These are phyloP conservation scores for Mycena floridula DNA, from an alignment of 768 basidiomycete species.

Conservation along the genomic window DNA sequence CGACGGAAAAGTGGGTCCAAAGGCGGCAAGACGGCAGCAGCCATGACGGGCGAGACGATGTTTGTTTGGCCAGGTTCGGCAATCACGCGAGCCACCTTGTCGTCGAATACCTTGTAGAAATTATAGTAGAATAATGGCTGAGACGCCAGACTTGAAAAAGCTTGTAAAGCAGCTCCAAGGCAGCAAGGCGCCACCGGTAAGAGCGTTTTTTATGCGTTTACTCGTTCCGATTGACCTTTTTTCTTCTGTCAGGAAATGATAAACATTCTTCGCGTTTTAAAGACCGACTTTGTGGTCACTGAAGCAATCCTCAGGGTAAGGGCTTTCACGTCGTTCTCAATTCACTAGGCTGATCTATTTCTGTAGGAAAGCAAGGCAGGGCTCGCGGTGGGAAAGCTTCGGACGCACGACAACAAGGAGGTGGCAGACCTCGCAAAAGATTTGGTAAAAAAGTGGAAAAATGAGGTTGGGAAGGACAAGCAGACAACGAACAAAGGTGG, in stretches of 20 bases:
- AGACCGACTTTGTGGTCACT: constrained; percentile 62
- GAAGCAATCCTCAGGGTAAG: constrained; percentile 72
- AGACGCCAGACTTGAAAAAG: constrained; percentile 68
- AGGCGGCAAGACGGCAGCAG: constrained; percentile 52
- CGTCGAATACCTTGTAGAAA: too few relatives aligned
- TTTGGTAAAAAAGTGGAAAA: constrained; percentile 89
- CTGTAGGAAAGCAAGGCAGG: constrained; percentile 86
- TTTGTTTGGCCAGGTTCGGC: too few relatives aligned
- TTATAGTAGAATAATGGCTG: too few relatives aligned
- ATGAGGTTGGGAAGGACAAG: constrained; percentile 71
- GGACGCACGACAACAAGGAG: constrained; percentile 63
- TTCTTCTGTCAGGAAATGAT: constrained; percentile 48
- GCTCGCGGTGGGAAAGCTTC: constrained; percentile 86
- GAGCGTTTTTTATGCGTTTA: constrained; percentile 5
- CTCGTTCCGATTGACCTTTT: constrained; percentile 23
- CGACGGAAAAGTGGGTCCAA: constrained; percentile 58
- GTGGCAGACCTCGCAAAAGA: constrained; percentile 85
- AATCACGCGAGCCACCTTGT: too few relatives aligned
- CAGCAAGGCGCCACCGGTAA: constrained; percentile 25
- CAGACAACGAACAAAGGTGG: constrained; percentile 16
- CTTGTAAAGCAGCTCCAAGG: constrained; percentile 76
- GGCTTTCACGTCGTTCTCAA: constrained; percentile 19
- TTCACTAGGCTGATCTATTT: constrained; percentile 1
- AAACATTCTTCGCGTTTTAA: constrained; percentile 54
- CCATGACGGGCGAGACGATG: constrained; percentile 21